These are phyloP conservation scores for Pichia occidentalis DNA, from an alignment of 805 yeast genomes.

Conservation along the genomic window DNA sequence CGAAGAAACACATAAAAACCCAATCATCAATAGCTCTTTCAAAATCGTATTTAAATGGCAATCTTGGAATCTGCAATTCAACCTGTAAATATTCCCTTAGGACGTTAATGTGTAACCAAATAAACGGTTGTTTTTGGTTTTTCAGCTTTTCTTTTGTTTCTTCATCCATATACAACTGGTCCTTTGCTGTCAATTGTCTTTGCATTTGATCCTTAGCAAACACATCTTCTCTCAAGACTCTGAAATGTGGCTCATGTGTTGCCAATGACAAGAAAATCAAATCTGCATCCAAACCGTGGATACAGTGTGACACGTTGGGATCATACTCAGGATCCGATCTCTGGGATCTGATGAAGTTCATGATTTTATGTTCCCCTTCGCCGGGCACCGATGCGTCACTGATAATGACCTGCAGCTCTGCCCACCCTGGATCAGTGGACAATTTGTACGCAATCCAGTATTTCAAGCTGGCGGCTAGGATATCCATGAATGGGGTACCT, in stretches of 20 bases:
- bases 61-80: slow-evolving; percentile 66
- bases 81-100: slow-evolving; percentile 81
- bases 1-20: slow-evolving; percentile 98
- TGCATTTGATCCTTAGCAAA: slow-evolving; percentile 64
- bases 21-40: slow-evolving; percentile 98
- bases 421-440: slow-evolving; percentile 90
- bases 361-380: slow-evolving; percentile 98
- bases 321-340: slow-evolving; percentile 79
- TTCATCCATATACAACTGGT: slow-evolving; percentile 52
- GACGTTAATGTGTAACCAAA: slow-evolving; percentile 88
- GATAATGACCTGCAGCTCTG: slow-evolving; percentile 76
- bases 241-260: slow-evolving; percentile 96
- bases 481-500: slow-evolving; percentile 97
- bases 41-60: slow-evolving; percentile 72
- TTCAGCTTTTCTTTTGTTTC: slow-evolving; percentile 42
- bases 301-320: slow-evolving; percentile 93
- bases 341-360: slow-evolving; percentile 91
- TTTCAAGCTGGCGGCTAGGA: slow-evolving; percentile 70
- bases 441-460: slow-evolving; percentile 93
- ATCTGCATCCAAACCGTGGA: slow-evolving; percentile 97
- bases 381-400: slow-evolving; percentile 98
- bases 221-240: slow-evolving; percentile 92
- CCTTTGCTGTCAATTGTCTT: slow-evolving; percentile 39
- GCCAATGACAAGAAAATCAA: slow-evolving; percentile 92
- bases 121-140: slow-evolving; percentile 69